Base-by-base conservation (phyloP, 345 rosid species). In the Brassica juncea region DNA sequence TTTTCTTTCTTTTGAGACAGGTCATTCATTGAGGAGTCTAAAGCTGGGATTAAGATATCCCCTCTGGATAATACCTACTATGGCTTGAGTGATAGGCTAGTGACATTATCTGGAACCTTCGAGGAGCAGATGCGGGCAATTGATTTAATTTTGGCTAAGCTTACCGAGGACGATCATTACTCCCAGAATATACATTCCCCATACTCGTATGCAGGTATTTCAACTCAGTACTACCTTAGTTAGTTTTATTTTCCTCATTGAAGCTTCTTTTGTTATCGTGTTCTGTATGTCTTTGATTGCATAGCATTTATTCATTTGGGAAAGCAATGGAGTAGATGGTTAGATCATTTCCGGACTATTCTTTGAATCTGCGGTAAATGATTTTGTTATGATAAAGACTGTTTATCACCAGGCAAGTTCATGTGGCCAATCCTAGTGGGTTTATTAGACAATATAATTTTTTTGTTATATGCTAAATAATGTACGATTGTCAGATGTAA, bases 11-110 rank as follows among this genome's bases (percentile, higher is more conserved):
- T 2, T 66, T 32, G 28, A 30, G n/a, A 66, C 87, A 96, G 98
- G 90, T 96, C 98, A 68, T 96, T 96, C 82, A 93, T 93, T 78
- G 99, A 96, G 71, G 97, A 87, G 19, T 96, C 99, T 73, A 93
- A 89, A 84, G 98, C 98, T 77, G 87, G 90, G 81, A 96, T 96
- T 76, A 96, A 93, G 86, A 92, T 96, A 81, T 92, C 99, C 66
- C 92, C 97, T 37, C 90, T 87, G 85, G 99, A 96, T 81, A 87
- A 85, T 77, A 92, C 86, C 82, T 93, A 84, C 77, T 89, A 88
- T 81, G 97, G 98, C 76, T 72, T 91, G 87, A 93, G 81, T 86
- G 99, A 96, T 86, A 86, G 99, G 86, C 89, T 96, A 37, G 99
- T 96, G 85, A 92, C 97, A 28, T 70, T 96, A 74, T 81, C 89